Percentiles rank a stretch among this genome's conserved stretches.
Conservation (phyloP, 352 stramenopile genomes). For the Hyaloperonospora brassicae region DNA sequence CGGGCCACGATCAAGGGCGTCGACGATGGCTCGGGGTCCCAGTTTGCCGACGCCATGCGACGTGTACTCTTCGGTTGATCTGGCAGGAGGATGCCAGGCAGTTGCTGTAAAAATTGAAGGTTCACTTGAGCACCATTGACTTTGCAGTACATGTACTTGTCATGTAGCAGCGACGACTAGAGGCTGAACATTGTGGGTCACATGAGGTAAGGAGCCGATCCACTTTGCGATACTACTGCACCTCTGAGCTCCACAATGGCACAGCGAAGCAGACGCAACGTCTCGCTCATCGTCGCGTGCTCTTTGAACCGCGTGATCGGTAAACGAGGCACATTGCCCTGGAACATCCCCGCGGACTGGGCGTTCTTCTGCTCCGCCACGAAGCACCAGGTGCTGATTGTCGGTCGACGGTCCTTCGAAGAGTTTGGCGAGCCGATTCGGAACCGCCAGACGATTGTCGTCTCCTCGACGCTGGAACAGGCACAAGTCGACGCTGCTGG, state of each 20-base stretch:
- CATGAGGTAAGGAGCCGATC: no score
- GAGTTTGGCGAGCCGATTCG: constrained; percentile 40
- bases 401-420: constrained; percentile 52
- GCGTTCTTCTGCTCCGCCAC: constrained; percentile 56
- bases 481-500: constrained; percentile 5
- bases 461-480: constrained; percentile 21
- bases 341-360: constrained; percentile 59
- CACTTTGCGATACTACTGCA: no score
- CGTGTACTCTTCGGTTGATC: constrained; percentile 49
- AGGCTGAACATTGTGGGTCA: no score
- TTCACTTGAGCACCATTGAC: no score
- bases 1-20: constrained; percentile 71
- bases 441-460: constrained; percentile 53
- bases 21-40: constrained; percentile 43
- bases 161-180: no score
- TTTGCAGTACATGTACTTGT: no score
- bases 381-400: constrained; percentile 45
- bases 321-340: constrained; percentile 40
- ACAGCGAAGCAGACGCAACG: neutral
- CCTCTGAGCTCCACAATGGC: no score
- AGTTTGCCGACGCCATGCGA: constrained; percentile 60
- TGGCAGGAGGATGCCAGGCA: neutral
- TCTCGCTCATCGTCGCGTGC: constrained; percentile 63
- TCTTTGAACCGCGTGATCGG: constrained; percentile 67
- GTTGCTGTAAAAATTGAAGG: no score